phyloP scores from a whole-genome alignment of 2,329 filamentous ascomycete genomes.

The Diaporthe sp. region DNA sequence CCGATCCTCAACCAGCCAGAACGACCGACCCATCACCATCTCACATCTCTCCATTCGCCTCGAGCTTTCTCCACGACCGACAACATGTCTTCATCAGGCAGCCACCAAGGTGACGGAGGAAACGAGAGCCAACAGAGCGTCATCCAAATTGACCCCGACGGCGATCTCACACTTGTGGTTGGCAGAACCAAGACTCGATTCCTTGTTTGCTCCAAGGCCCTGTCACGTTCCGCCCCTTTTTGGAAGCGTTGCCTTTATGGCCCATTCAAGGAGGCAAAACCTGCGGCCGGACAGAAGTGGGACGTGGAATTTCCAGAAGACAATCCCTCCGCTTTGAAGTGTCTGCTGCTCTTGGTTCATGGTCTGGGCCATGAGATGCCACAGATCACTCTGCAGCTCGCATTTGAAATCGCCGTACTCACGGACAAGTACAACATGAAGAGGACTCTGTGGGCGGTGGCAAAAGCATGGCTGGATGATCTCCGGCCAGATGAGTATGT shows the following conservation, averaged over 20 bases:
- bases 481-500: not conserved
- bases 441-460: not conserved
- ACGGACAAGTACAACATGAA: slow-evolving; percentile 52
- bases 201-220: slow-evolving; percentile 18
- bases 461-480: not conserved
- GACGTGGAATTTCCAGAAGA: slow-evolving; percentile 51
- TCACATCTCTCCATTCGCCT: too few relatives aligned
- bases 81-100: not conserved
- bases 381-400: not conserved
- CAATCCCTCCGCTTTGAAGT: slow-evolving; percentile 39
- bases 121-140: not conserved
- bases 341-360: slow-evolving; percentile 47
- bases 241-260: slow-evolving; percentile 29
- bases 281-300: slow-evolving; percentile 42
- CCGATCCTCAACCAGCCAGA: too few relatives aligned
- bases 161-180: slow-evolving; percentile 5
- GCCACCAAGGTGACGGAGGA: not conserved
- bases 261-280: not conserved
- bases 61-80: too few relatives aligned
- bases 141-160: not conserved
- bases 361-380: slow-evolving; percentile 39
- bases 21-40: not conserved
- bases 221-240: slow-evolving; percentile 8
- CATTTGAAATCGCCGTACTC: slow-evolving; percentile 48
- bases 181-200: not conserved